Conservation (phyloP, 2,329 filamentous ascomycete species). For the Pseudocercospora macadamiae region DNA sequence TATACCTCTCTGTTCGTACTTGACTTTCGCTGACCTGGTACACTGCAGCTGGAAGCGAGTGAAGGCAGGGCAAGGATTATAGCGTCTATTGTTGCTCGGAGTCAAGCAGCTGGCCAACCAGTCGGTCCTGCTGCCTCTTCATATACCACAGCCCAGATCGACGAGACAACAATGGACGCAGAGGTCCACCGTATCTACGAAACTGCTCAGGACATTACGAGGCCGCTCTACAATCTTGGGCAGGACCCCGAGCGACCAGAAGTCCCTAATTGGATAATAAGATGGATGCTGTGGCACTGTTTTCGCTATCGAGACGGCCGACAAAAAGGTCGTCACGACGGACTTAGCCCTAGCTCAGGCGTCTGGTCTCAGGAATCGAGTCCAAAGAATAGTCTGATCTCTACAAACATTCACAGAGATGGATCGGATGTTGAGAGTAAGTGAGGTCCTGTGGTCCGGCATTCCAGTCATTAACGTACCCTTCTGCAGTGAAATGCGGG, state of each 20-base stretch:
- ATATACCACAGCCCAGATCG: conserved; percentile 23
- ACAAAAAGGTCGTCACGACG: conserved; percentile 8
- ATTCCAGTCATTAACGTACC: not conserved
- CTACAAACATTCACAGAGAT: not conserved
- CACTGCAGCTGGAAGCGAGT: conserved; percentile 44
- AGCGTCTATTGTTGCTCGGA: conserved; percentile 28
- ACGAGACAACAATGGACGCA: conserved; percentile 28
- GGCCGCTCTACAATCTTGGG: conserved; percentile 44
- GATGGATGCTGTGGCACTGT: conserved; percentile 54
- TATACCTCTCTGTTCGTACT: not conserved
- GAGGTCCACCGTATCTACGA: conserved; percentile 18
- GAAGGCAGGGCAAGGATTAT: conserved; percentile 44
- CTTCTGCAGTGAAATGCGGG: not conserved
- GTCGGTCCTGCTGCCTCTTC: not conserved
- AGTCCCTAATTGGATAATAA: conserved; percentile 53
- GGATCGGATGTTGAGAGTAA: not conserved
- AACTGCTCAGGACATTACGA: conserved; percentile 39
- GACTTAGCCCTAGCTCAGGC: not conserved
- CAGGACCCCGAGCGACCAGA: conserved; percentile 39
- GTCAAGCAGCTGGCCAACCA: not conserved
- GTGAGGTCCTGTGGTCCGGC: not conserved
- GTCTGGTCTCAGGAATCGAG: not conserved
- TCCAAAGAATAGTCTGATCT: not conserved
- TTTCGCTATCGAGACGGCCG: conserved; percentile 50
- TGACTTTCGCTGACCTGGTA: not conserved